phyloP scores from a whole-genome alignment of 2,329 filamentous ascomycete genomes.

The Colletotrichum neosansevieriae region DNA sequence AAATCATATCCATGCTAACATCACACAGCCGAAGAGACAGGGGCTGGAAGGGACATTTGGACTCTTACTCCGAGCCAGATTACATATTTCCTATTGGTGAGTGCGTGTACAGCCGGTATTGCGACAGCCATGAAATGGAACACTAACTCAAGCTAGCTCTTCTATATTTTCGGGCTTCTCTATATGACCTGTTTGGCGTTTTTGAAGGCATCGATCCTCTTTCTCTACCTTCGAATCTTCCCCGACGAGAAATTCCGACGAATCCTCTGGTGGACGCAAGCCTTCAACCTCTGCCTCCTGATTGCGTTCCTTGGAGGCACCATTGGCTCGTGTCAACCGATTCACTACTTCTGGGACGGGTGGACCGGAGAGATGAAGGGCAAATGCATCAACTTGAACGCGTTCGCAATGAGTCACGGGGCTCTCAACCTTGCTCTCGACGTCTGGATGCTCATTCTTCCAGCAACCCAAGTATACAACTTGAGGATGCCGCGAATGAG shows the following conservation, averaged over 20 bases:
- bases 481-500: slow-evolving; percentile 50
- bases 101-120: neutral
- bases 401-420: slow-evolving; percentile 54
- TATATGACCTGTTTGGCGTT: slow-evolving; percentile 50
- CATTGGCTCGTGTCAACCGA: slow-evolving; percentile 55
- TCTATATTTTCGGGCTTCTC: slow-evolving; percentile 51
- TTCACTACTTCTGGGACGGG: slow-evolving; percentile 57
- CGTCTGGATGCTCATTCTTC: slow-evolving; percentile 55
- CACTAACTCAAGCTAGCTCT: slow-evolving; percentile 45
- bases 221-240: slow-evolving; percentile 54
- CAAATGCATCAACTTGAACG: slow-evolving; percentile 52
- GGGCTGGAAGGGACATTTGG: slow-evolving; percentile 43
- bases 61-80: slow-evolving; percentile 46
- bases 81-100: slow-evolving; percentile 22
- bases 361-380: slow-evolving; percentile 48
- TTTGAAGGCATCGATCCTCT: slow-evolving; percentile 51
- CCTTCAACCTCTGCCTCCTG: slow-evolving; percentile 13
- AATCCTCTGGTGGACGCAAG: slow-evolving; percentile 42
- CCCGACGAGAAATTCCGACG: slow-evolving; percentile 45
- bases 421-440: slow-evolving; percentile 59
- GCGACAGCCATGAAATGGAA: slow-evolving; percentile 35
- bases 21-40: slow-evolving; percentile 3
- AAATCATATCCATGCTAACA: neutral
- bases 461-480: slow-evolving; percentile 51
- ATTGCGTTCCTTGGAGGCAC: slow-evolving; percentile 49